Base-by-base conservation (phyloP, 371 early-diverging fungal species). In the Mucor mucedo region DNA sequence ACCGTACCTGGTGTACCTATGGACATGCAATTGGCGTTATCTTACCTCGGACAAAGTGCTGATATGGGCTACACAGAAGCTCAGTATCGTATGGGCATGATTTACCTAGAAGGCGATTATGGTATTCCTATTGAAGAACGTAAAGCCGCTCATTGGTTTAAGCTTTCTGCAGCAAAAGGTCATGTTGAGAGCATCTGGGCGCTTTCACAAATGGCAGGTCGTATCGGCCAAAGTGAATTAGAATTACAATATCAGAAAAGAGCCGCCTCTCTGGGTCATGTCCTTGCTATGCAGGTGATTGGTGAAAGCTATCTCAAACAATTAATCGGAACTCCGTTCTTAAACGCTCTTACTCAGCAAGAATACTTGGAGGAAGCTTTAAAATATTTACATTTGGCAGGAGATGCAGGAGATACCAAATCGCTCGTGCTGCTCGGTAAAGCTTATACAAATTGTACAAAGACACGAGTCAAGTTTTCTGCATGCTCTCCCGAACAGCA, bases 341-440 rank as follows among this genome's bases (percentile, higher is more conserved):
- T 62, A 27, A 62, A 45, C 21, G 49, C 38, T 3, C 32, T 55
- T 8, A 56, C 65, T 41, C 66, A 66, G 27, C 59, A 70, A 49
- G 69, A 68, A 47, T 64, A 79, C 50, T 39, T 70, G 1, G 55
- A 52, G 4, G 39, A 57, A 53, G 76, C 82, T 0, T 61, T 78
- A n/a, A 58, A 63, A 10, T 81, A 77, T 56, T 72, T 75, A 40
- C 71, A 66, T 55, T 68, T 75, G 60, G 82, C 82, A 30, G 79
- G 73, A 2, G 67, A 68, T 50, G 56, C 60, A 30, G 72, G 72
- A 33, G 81, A 81, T 52, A 69, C 71, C n/a, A 75, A 76, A 49
- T 63, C 81, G 0, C 57, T 81, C 7, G 70, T 81, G 0, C 29
- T 75, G 5, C 41, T 81, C 2, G 65, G 68, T 9, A 70, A 79